Conservation (phyloP, 176 grass and related monocot species). For the Eragrostis curvula region DNA sequence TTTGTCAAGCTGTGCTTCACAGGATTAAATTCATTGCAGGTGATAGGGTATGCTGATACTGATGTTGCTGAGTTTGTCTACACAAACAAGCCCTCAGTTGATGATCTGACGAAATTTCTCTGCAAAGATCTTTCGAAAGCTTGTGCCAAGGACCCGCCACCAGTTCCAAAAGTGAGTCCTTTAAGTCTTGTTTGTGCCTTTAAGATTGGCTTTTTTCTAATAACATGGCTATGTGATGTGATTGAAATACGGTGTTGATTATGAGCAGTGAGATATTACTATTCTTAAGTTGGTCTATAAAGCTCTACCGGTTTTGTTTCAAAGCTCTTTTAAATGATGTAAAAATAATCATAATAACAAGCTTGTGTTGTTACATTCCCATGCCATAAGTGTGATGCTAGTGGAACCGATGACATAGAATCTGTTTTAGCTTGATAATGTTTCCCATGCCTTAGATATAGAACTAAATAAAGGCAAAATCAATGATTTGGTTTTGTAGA, state of each 20-base stretch:
- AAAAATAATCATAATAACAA: no score
- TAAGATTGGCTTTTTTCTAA: conserved; percentile 1
- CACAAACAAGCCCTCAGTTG: conserved; percentile 68
- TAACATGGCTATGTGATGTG: neutral
- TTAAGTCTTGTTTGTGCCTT: neutral
- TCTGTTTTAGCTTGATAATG: conserved; percentile 21
- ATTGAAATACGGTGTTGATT: neutral
- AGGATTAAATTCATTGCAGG: conserved; percentile 50
- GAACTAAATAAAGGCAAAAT: neutral
- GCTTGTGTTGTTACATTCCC: neutral
- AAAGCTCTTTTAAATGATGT: neutral
- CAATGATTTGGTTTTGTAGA: neutral
- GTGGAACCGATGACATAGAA: neutral
- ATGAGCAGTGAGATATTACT: neutral
- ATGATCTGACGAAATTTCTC: conserved; percentile 74
- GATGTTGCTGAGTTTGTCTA: conserved; percentile 97
- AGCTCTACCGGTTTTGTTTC: neutral
- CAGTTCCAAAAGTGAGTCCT: conserved; percentile 75
- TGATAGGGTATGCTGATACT: conserved; percentile 89
- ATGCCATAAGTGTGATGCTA: neutral
- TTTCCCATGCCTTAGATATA: neutral
- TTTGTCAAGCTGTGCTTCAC: neutral
- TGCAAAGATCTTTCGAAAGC: conserved; percentile 93
- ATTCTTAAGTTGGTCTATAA: neutral
- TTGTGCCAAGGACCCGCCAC: conserved; percentile 62